Evolutionary conservation across 768 basidiomycete genomes (phyloP), one percentile per base, ranked within the genome.

Genomic region (Russula dissimulans): DNA sequence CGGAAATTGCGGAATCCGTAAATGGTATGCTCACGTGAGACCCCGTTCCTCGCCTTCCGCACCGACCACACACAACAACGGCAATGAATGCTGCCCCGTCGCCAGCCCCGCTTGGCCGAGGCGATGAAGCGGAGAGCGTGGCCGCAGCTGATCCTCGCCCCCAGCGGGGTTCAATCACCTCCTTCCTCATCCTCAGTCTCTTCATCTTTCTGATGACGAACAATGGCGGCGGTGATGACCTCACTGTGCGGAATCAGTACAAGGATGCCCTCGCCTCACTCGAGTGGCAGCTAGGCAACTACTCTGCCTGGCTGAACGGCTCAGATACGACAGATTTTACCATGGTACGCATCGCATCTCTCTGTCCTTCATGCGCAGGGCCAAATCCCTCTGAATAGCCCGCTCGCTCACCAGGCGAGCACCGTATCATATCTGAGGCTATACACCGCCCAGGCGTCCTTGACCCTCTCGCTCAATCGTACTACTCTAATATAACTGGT

Each of bases 131-230:
- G 11, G 51, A 26, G 34, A 44, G 12, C n/a, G 15, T 38, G 15
- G 17, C 57, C 32, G 11, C 41, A 29, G 31, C 44, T 10, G 32
- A 52, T 18, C 53, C 66, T 8, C 69, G 63, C 9, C 78, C 75
- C 22, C 78, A 71, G 56, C 79, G 86, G 31, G 81, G 80, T 70
- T 85, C 87, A 1, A 73, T 91, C 43, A 81, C 89, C 1, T 84
- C 86, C 6, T 81, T 92, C 65, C 76, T 91, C 39, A 83, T 92
- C 74, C 76, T 91, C 56, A 79, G 78, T 65, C 81, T 91, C 59
- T 77, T 90, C 68, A 75, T 91, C 31, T 90, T 87, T 72, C 78
- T 91, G 81, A 80, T 91, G 71, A 87, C 85, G 49, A 89, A 84
- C 66, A 84, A 86, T 61, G 84, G 79, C 61, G 11, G 42, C 10